Evolutionary conservation across 768 basidiomycete species (phyloP).

Genomic region (Hygrophorus russula): DNA sequence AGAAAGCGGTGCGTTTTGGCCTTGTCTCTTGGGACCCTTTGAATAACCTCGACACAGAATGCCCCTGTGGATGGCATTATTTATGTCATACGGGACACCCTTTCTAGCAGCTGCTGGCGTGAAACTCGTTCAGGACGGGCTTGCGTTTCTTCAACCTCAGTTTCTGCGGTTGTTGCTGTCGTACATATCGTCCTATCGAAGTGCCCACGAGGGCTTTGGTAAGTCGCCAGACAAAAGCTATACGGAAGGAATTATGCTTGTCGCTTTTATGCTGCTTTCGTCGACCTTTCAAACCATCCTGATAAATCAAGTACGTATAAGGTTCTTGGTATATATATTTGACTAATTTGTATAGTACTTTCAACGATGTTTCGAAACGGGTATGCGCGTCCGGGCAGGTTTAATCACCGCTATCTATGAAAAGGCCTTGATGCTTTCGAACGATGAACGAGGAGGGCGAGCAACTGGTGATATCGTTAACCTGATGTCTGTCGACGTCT

Average conservation of each 20-base stretch:
- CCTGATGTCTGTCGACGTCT: slow-evolving; percentile 82
- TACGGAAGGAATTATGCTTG: slow-evolving; percentile 67
- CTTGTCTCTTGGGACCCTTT: not conserved
- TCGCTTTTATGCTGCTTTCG: slow-evolving; percentile 66
- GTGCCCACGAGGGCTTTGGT: slow-evolving; percentile 25
- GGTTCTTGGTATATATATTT: not conserved
- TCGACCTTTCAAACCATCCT: slow-evolving; percentile 71
- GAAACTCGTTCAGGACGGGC: slow-evolving; percentile 69
- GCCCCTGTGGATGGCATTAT: slow-evolving; percentile 64
- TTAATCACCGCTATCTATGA: slow-evolving; percentile 78
- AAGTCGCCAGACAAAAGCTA: slow-evolving; percentile 20
- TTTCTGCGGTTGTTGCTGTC: slow-evolving; percentile 67
- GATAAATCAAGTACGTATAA: slow-evolving; percentile 56
- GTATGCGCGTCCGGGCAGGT: slow-evolving; percentile 88
- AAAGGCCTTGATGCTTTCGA: slow-evolving; percentile 79
- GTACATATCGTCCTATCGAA: slow-evolving; percentile 75
- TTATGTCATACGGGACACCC: slow-evolving; percentile 67
- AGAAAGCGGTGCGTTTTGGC: slow-evolving; percentile 42
- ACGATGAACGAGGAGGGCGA: slow-evolving; percentile 62
- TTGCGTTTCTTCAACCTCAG: slow-evolving; percentile 83
- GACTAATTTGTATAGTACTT: slow-evolving; percentile 49
- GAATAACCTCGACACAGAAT: slow-evolving; percentile 20
- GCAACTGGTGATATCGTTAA: slow-evolving; percentile 92
- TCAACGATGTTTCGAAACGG: slow-evolving; percentile 70
- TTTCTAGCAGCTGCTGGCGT: slow-evolving; percentile 51